Evolutionary conservation across 148 eudicot species (phyloP), one percentile per base, ranked within the genome.

Genomic region (Bassia scoparia): DNA sequence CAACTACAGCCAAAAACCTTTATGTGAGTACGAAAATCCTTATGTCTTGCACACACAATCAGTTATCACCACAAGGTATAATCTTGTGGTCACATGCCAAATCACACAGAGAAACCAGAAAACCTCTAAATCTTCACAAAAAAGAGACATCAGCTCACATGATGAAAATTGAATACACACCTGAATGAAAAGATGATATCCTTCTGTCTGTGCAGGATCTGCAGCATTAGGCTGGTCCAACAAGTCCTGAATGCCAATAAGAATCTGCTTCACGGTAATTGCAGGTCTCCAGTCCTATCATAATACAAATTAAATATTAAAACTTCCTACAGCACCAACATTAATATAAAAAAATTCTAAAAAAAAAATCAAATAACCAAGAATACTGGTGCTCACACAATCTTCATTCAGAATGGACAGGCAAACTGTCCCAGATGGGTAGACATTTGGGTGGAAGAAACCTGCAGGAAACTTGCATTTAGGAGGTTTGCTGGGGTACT

Each of bases 401-500:
- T 89, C 91, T 81, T 91, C 97, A 70, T 86, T 89, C 48, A 91
- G 92, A 70, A 91, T 91, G 14, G 97, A 91, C 54, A 89, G 80
- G 76, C 97, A 91, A 72, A 91, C 92, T 3, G 90, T 89, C 77
- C 97, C 97, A 41, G 94, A 89, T 31, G 94, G 92, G 65, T 91
- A 91, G 23, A 91, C 90, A 77, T 91, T 91, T 24, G 97, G 97
- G 74, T 91, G 97, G 59, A 91, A 91, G 82, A 91, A 91, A n/a
- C 88, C 89, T 48, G 71, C 81, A 48, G 92, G 97, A 31, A 91
- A 89, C 78, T 85, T 87, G 77, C 97, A 91, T 74, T 86, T 89
- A 0, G 97, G 97, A 30, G 97, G 94, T 76, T 91, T 91, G 88
- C 92, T 91, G 18, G 97, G 97, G 63, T 91, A 91, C 67, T 91